These are phyloP conservation scores for Buxus sempervirens DNA, from an alignment of 164 flowering plant genomes.

Conservation along the genomic window DNA sequence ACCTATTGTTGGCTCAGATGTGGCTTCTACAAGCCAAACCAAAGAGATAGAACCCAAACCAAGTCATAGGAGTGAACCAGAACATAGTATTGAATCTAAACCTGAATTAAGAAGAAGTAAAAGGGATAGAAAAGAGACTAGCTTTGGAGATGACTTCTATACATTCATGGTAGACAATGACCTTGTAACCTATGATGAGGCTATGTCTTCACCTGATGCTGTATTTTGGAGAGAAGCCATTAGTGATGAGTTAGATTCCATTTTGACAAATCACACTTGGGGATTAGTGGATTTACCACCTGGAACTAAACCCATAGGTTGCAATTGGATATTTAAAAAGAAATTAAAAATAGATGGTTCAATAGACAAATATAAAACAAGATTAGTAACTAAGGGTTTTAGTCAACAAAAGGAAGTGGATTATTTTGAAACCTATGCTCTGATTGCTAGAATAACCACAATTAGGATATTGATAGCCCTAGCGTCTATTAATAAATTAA, in stretches of 20 bases:
- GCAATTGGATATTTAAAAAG: neutral
- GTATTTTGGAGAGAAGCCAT: neutral
- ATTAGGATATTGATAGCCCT: neutral
- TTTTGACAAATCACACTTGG: neutral
- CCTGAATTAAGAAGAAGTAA: neutral
- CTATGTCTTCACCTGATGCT: neutral
- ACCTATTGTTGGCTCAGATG: too few relatives aligned
- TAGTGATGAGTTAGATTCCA: neutral
- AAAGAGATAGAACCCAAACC: too few relatives aligned
- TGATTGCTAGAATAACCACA: neutral
- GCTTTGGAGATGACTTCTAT: neutral
- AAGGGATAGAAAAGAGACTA: neutral
- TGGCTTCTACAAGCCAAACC: neutral
- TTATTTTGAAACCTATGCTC: neutral
- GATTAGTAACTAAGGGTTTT: neutral
- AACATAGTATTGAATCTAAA: neutral
- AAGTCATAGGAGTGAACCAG: too few relatives aligned
- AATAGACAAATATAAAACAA: too few relatives aligned
- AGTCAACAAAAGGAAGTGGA: neutral
- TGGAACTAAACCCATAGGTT: neutral
- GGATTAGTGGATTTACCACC: neutral
- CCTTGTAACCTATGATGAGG: neutral
- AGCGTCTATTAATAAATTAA: neutral
- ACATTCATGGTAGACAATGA: neutral
- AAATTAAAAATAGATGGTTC: neutral